Percentiles rank a stretch among this genome's conserved stretches.
phyloP scores from a whole-genome alignment of 441 rosid genomes.

The Erodium texanum region DNA sequence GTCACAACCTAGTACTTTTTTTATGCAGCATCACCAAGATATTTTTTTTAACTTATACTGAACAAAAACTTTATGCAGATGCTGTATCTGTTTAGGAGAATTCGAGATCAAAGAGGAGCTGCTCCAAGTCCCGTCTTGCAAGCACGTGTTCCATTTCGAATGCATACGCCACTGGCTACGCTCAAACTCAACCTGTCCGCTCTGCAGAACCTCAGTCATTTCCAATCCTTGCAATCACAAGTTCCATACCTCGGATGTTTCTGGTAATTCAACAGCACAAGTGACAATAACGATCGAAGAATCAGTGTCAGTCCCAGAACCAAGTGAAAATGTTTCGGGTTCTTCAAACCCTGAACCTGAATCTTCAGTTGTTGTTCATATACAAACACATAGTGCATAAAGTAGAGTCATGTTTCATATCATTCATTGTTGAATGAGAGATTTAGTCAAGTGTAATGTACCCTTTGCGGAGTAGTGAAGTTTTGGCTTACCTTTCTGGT shows the following conservation, averaged over 20 bases:
- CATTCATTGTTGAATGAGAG: no score
- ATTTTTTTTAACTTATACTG: no score
- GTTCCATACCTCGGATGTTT: not conserved
- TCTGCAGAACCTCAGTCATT: conserved; percentile 55
- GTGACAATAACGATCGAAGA: not conserved
- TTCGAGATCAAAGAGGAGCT: conserved; percentile 71
- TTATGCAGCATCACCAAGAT: no score
- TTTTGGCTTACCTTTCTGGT: no score
- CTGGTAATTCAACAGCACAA: not conserved
- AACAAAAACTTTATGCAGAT: conserved; percentile 29
- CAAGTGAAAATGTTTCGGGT: not conserved
- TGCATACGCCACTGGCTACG: conserved; percentile 82
- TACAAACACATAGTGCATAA: conserved; percentile 8
- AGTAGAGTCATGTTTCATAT: not conserved
- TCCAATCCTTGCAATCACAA: not conserved
- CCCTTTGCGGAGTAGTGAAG: no score
- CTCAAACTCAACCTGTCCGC: conserved; percentile 81
- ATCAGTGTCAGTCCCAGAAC: not conserved
- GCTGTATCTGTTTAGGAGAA: conserved; percentile 91
- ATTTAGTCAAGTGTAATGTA: not conserved
- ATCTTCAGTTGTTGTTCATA: not conserved
- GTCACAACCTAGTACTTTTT: no score
- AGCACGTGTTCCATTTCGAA: conserved; percentile 74
- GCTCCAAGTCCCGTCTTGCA: conserved; percentile 71
- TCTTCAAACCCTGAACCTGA: not conserved